Base-by-base conservation (phyloP, 345 rosid species). In the Bruguiera sexangula region DNA sequence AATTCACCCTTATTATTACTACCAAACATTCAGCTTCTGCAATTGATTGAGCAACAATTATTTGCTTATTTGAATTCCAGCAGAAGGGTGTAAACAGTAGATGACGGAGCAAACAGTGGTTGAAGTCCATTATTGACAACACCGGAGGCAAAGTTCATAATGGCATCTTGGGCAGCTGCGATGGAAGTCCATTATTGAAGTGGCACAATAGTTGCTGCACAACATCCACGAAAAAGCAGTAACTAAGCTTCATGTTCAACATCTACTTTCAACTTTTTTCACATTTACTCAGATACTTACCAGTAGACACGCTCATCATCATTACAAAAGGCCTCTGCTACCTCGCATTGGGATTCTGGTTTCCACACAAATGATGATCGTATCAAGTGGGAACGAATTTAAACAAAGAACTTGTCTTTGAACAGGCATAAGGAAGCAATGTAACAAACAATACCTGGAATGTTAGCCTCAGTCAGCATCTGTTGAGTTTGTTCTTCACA, bases 121-220 rank as follows among this genome's bases (percentile, higher is more conserved):
- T 24, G 24, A 24, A 24, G 24, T 24, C 24, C 24, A 22, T 22
- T 24, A 24, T 24, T 24, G 78, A 75, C 97, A 95, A 68, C 99
- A 92, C 60, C 75, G 69, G 62, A 95, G 84, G 76, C 99, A 92
- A 50, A 92, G 84, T 65, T 95, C 99, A 67, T 76, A 88, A 56
- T 85, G 68, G 76, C 97, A 90, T 2, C 82, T 86, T 60, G 85
- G 80, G 67, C 96, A 95, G 80, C 96, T 79, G 26, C 97, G 85
- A 67, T 94, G 96, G 53, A 87, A 80, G 84, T 94, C 97, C 37
- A 83, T 74, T 62, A 91, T 94, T 13, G 98, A 89, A 77, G 97
- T 92, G 21, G 90, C 93, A 73, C 98, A 94, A 64, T 89, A 83
- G 72, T 94, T 80, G 80, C 98, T 94, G 84, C 73, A 63, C 79